These are phyloP conservation scores for Favolaschia claudopus DNA, from an alignment of 768 basidiomycete genomes.

Conservation along the genomic window DNA sequence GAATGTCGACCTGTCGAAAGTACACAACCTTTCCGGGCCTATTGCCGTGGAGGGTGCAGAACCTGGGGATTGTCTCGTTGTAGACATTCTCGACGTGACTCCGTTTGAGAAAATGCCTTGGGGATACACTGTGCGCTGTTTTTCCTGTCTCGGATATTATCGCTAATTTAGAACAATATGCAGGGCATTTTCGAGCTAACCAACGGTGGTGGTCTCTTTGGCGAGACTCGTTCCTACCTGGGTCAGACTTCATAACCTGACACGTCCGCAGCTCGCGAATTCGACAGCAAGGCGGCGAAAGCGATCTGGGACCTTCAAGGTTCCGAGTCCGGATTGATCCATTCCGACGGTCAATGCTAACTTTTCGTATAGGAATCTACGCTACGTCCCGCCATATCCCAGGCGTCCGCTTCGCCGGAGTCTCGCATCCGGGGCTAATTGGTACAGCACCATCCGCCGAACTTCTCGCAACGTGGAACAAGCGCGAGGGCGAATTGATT, in stretches of 20 bases:
- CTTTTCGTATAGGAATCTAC: slow-evolving; percentile 58
- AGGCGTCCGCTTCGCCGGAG: slow-evolving; percentile 80
- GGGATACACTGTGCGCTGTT: slow-evolving; percentile 70
- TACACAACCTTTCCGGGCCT: slow-evolving; percentile 82
- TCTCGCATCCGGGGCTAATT: slow-evolving; percentile 79
- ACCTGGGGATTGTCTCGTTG: slow-evolving; percentile 81
- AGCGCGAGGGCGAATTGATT: slow-evolving; percentile 72
- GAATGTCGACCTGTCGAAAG: slow-evolving; percentile 67
- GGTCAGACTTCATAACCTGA: too few relatives aligned
- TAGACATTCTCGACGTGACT: slow-evolving; percentile 79
- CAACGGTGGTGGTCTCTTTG: slow-evolving; percentile 78
- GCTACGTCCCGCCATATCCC: slow-evolving; percentile 81
- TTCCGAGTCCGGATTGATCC: slow-evolving; percentile 24
- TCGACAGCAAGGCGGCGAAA: slow-evolving; percentile 75
- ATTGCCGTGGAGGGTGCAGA: slow-evolving; percentile 78
- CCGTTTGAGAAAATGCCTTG: slow-evolving; percentile 82
- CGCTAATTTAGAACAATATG: not conserved
- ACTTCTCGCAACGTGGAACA: slow-evolving; percentile 77
- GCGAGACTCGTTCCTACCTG: slow-evolving; percentile 42
- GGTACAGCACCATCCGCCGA: slow-evolving; percentile 81
- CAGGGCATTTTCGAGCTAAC: slow-evolving; percentile 78
- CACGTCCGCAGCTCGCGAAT: slow-evolving; percentile 64
- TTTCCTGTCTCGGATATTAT: not conserved
- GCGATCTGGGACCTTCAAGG: slow-evolving; percentile 85
- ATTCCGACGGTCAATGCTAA: not conserved